phyloP scores from a whole-genome alignment of 129 eudicot genomes.

The Escallonia herrerae region DNA sequence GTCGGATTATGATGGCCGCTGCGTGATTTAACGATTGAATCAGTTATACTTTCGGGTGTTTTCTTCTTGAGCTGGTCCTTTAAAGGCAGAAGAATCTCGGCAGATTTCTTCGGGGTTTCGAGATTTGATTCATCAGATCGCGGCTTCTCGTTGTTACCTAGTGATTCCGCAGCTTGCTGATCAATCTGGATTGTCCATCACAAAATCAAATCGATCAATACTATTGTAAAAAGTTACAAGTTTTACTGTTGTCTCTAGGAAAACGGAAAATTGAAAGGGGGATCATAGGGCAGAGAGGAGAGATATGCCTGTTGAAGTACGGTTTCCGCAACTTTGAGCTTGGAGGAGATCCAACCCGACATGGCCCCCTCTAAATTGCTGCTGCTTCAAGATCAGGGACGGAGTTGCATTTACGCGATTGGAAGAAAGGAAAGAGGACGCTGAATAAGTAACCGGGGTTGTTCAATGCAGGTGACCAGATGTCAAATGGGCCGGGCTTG shows the following conservation, averaged over 20 bases:
- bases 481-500: too few species aligned
- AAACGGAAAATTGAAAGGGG: not conserved
- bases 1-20: slow-evolving; percentile 14
- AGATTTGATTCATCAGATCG: slow-evolving; percentile 33
- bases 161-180: slow-evolving; percentile 96
- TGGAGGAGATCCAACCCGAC: slow-evolving; percentile 95
- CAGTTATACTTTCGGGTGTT: slow-evolving; percentile 21
- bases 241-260: not conserved
- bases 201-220: slow-evolving; percentile 3
- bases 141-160: slow-evolving; percentile 57
- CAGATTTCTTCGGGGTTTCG: slow-evolving; percentile 21
- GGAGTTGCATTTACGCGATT: not conserved
- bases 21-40: slow-evolving; percentile 23
- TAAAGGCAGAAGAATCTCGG: slow-evolving; percentile 39
- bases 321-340: slow-evolving; percentile 85
- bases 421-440: too few species aligned
- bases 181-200: slow-evolving; percentile 52
- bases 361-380: slow-evolving; percentile 15
- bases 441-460: too few species aligned
- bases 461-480: too few species aligned
- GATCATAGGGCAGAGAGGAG: not conserved
- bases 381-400: slow-evolving; percentile 3
- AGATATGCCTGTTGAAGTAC: slow-evolving; percentile 60
- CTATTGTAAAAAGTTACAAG: too few species aligned
- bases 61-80: slow-evolving; percentile 73